A percentile compares a stretch with the other conserved stretches of the same genome.
These are phyloP conservation scores for Scenedesmus sp. DNA, from an alignment of 163 green algal species.

Conservation along the genomic window DNA sequence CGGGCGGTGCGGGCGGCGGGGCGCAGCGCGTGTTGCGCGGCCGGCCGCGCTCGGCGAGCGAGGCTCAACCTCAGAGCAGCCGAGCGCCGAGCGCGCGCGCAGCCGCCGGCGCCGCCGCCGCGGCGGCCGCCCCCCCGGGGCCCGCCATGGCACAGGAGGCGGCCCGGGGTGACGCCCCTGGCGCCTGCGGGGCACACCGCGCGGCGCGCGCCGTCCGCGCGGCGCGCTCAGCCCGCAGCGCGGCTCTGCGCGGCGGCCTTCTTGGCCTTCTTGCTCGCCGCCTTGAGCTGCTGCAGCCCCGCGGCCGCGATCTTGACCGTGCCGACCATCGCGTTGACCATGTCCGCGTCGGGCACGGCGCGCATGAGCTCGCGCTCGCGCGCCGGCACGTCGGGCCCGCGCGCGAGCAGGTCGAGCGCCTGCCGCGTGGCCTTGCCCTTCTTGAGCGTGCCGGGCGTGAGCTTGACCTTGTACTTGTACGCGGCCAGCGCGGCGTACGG, in stretches of 20 bases:
- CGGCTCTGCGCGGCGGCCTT: slow-evolving; percentile 54
- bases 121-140: too few relatives aligned
- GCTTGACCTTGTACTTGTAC: slow-evolving; percentile 92
- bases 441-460: slow-evolving; percentile 83
- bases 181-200: too few relatives aligned
- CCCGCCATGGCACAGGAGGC: too few relatives aligned
- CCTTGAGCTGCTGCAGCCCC: slow-evolving; percentile 81
- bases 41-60: too few relatives aligned
- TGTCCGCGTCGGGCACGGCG: slow-evolving; percentile 80
- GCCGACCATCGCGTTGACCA: slow-evolving; percentile 83
- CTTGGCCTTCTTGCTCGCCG: slow-evolving; percentile 66
- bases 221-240: not conserved
- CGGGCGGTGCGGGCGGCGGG: too few relatives aligned
- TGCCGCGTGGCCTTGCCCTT: slow-evolving; percentile 85
- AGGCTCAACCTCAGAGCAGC: too few relatives aligned
- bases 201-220: too few relatives aligned
- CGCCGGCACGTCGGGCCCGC: slow-evolving; percentile 40
- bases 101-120: too few relatives aligned
- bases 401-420: slow-evolving; percentile 68
- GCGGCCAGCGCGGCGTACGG: slow-evolving; percentile 78
- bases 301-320: slow-evolving; percentile 86
- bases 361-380: slow-evolving; percentile 76
- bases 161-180: too few relatives aligned
- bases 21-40: too few relatives aligned
- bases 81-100: too few relatives aligned